Base-by-base conservation (phyloP, 2,329 filamentous ascomycete genomes). In the Pseudocercospora crystallina region DNA sequence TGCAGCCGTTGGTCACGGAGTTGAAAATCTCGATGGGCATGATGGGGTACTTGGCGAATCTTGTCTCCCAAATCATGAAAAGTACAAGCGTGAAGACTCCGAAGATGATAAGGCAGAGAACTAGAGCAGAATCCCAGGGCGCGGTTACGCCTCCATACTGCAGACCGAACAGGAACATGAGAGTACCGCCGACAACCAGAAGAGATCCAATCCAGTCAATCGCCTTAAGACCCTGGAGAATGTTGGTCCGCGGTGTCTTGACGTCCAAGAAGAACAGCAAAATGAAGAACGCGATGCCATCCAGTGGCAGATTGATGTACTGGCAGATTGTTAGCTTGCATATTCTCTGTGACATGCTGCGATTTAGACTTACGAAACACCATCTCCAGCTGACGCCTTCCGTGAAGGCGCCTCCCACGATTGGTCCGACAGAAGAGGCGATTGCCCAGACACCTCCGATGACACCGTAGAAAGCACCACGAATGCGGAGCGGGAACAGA, bases 141-240 rank as follows among this genome's bases (percentile, higher is more conserved):
- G 81, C 82, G 15, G 78, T 77, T 44, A 90, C 80, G 42, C 89
- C 90, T 47, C 90, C 91, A 55, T 92, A 89, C 65, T 95, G 86
- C 9, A 96, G 80, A 0, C 90, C 91, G 36, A 96, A 82, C 3
- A 96, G 81, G 58, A 95, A 77, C 88, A 95, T 92, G 14, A 95
- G 76, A 0, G 88, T 91, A 14, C 86, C 89, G 36, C 86, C 87
- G 17, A 91, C 80, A 65, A 95, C 82, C 29, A 80, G 73, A 9
- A 86, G 47, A 1, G 80, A 82, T 1, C 87, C 87, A 5, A 80
- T 60, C 83, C 83, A 86, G 67, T 85, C 83, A 54, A 86, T 82
- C 0, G 81, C 81, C 54, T 80, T 80, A 8, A 89, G 69, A 0
- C 86, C 86, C 34, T 80, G 72, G 51, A 73, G 69, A 2, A 88